Evolutionary conservation across 179 eudicot species (phyloP).

Genomic region (Beta corolliflora): DNA sequence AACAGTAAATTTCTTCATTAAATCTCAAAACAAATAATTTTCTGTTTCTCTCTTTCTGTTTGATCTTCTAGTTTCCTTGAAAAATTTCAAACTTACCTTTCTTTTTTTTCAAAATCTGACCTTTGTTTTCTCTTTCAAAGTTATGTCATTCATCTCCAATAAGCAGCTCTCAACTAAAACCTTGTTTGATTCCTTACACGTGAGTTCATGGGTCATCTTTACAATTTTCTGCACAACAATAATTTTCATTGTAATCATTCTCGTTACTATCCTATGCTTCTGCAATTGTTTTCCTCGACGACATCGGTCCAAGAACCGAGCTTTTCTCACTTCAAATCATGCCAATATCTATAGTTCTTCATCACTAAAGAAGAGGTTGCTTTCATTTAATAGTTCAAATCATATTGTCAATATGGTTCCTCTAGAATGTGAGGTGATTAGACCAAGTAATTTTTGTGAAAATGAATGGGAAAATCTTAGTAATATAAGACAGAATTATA

Average conservation of each 20-base stretch:
- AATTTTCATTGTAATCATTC: background rate
- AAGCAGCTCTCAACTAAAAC: background rate
- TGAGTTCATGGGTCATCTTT: slow-evolving; percentile 38
- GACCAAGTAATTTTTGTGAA: background rate
- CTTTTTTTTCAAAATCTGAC: background rate
- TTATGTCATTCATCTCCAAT: background rate
- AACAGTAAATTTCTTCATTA: too few relatives aligned
- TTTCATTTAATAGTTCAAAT: slow-evolving; percentile 30
- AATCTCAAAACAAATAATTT: background rate
- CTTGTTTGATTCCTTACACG: slow-evolving; percentile 17
- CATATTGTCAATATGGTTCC: slow-evolving; percentile 20
- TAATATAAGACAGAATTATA: background rate
- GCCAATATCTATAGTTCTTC: slow-evolving; percentile 5
- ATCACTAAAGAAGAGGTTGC: slow-evolving; percentile 29
- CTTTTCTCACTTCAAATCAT: background rate
- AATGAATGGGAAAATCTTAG: background rate
- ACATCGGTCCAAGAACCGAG: slow-evolving; percentile 5
- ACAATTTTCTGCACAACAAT: slow-evolving; percentile 11
- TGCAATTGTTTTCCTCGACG: slow-evolving; percentile 12
- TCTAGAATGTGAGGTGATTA: slow-evolving; percentile 7
- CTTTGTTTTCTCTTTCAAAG: background rate
- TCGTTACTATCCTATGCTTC: slow-evolving; percentile 12
- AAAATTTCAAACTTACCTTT: background rate
- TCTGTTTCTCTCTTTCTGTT: background rate
- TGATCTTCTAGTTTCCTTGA: background rate